Percentiles rank a stretch among this genome's conserved stretches.
phyloP scores from a whole-genome alignment of 2,329 filamentous ascomycete species.

The Pyricularia sp. region DNA sequence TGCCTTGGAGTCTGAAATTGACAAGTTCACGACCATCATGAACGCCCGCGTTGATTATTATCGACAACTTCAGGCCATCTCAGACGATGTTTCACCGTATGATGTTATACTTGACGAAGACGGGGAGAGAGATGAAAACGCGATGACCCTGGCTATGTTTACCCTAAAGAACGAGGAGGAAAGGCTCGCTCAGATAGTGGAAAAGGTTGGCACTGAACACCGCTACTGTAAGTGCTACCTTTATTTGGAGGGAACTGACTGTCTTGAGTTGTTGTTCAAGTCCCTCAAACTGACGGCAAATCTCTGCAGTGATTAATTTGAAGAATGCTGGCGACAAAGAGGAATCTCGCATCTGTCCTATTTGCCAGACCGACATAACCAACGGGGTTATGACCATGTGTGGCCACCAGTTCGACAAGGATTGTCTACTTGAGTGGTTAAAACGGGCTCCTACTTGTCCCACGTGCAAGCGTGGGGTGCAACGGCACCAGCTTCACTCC shows the following conservation, averaged over 20 bases:
- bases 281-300: slow-evolving; percentile 9
- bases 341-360: slow-evolving; percentile 63
- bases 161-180: slow-evolving; percentile 31
- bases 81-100: slow-evolving; percentile 69
- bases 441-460: slow-evolving; percentile 63
- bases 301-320: slow-evolving; percentile 34
- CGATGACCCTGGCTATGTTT: slow-evolving; percentile 21
- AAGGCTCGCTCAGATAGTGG: slow-evolving; percentile 42
- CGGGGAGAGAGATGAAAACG: neutral
- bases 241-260: neutral
- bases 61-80: slow-evolving; percentile 78
- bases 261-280: neutral
- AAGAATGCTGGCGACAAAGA: slow-evolving; percentile 46
- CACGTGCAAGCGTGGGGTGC: slow-evolving; percentile 63
- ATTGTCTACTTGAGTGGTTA: slow-evolving; percentile 75
- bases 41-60: slow-evolving; percentile 85
- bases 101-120: slow-evolving; percentile 47
- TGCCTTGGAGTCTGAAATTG: slow-evolving; percentile 54
- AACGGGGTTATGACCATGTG: slow-evolving; percentile 75
- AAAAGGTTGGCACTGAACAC: slow-evolving; percentile 55
- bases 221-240: slow-evolving; percentile 45
- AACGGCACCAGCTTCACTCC: slow-evolving; percentile 59
- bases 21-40: slow-evolving; percentile 64
- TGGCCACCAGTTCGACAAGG: slow-evolving; percentile 84
- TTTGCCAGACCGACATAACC: slow-evolving; percentile 67